Conservation (phyloP, 1,284 basidiomycete species). For the Somion occarium region DNA sequence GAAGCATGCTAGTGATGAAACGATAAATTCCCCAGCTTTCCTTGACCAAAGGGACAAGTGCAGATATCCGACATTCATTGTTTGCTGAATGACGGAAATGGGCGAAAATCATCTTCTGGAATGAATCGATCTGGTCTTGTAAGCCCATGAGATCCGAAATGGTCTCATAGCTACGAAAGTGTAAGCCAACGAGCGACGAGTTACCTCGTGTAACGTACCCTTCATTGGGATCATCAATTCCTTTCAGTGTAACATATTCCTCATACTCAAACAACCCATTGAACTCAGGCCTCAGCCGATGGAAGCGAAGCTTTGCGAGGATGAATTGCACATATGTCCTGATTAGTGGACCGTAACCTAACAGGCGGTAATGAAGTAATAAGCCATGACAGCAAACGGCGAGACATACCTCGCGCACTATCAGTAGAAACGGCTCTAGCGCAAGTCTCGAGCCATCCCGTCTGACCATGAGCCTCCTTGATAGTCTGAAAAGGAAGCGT, state of each 20-base stretch:
- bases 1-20: slow-evolving; percentile 95
- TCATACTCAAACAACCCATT: slow-evolving; percentile 97
- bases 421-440: slow-evolving; percentile 83
- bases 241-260: slow-evolving; percentile 93
- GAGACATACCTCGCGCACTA: slow-evolving; percentile 62
- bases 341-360: slow-evolving; percentile 89
- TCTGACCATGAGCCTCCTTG: slow-evolving; percentile 94
- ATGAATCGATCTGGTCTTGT: slow-evolving; percentile 96
- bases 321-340: slow-evolving; percentile 93
- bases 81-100: slow-evolving; percentile 88
- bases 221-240: slow-evolving; percentile 96
- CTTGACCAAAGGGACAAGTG: slow-evolving; percentile 91
- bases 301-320: slow-evolving; percentile 91
- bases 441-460: slow-evolving; percentile 94
- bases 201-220: slow-evolving; percentile 53
- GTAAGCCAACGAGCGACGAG: background rate
- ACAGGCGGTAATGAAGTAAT: slow-evolving; percentile 7
- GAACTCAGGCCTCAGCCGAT: slow-evolving; percentile 90
- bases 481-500: slow-evolving; percentile 56
- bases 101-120: slow-evolving; percentile 93
- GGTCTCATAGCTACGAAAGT: slow-evolving; percentile 72
- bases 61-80: slow-evolving; percentile 93
- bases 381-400: background rate
- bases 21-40: slow-evolving; percentile 97
- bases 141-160: slow-evolving; percentile 94